Base-by-base conservation (phyloP, 768 basidiomycete genomes). In the Kwoniella botswanensis region DNA sequence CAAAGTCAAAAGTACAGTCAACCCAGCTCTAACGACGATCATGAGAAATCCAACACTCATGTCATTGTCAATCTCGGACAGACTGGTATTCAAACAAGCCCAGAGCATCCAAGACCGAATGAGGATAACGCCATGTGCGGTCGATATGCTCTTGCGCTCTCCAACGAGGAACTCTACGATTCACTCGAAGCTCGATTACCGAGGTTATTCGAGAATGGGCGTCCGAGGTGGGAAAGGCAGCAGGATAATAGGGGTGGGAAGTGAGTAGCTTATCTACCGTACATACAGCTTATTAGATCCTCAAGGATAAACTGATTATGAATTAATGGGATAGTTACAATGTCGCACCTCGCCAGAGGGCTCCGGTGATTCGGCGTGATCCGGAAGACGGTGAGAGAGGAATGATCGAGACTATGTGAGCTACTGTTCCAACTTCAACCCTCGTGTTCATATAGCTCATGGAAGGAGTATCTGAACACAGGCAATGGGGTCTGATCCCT, bases 401-500 rank as follows among this genome's bases (percentile, higher is more conserved):
- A 21, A 85, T 91, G 24, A 81, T 95, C 72, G 91, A 93, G 44
- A 90, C 91, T 0, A 93, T 93, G 93, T 90, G 87, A 73, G 74
- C 54, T 59, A 13, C 12, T 41, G 52, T 35, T 35, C 22, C 54
- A 18, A 41, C 65, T n/a, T 61, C 10, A 18, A 50, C 21, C 35
- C 11, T 17, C 6, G 21, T 42, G 42, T 24, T 29, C n/a, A 35
- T 15, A 24, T 18, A 44, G 63, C 63, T 65, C 46, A 65, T 13
- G 52, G 1, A 26, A 41, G 17, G 50, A 44, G n/a, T 29, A 18
- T 11, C 2, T 21, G 22, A 17, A 15, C 50, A 35, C 54, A 83
- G 81, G 83, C 81, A 84, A 74, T 98, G 94, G 94, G 94, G 95
- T 7, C 86, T 95, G 1, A 88, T 94, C 2, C 93, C 92, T 0